phyloP scores from a whole-genome alignment of 768 basidiomycete species.

The Mrakia gelida region DNA sequence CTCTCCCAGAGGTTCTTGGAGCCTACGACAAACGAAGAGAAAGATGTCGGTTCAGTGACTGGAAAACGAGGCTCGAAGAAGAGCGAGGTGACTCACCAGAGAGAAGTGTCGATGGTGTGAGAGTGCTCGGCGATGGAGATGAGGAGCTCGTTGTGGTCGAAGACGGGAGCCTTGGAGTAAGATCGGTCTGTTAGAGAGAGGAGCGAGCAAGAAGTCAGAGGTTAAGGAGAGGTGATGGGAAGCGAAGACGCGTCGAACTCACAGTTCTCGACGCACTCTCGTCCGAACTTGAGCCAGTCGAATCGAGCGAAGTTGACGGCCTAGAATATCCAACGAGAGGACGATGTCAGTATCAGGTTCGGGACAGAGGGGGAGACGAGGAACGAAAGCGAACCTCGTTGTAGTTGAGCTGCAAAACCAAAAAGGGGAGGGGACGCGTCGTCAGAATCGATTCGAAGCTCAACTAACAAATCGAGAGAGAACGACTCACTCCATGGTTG shows the following conservation, averaged over 20 bases:
- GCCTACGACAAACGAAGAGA: slow-evolving; percentile 57
- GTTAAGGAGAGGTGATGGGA: neutral
- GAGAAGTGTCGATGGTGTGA: slow-evolving; percentile 80
- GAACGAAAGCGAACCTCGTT: slow-evolving; percentile 57
- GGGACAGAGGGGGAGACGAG: neutral
- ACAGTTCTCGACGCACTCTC: slow-evolving; percentile 72
- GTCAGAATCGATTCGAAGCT: neutral
- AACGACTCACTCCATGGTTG: slow-evolving; percentile 84
- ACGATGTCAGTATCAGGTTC: neutral
- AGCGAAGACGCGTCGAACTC: neutral
- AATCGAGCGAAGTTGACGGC: slow-evolving; percentile 97
- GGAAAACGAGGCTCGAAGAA: neutral
- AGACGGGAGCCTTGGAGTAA: slow-evolving; percentile 88
- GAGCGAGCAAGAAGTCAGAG: neutral
- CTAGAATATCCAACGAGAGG: slow-evolving; percentile 16
- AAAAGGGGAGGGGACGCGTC: neutral
- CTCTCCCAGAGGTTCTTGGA: slow-evolving; percentile 73
- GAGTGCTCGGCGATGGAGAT: slow-evolving; percentile 98
- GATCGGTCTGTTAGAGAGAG: slow-evolving; percentile 59
- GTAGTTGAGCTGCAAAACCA: slow-evolving; percentile 76
- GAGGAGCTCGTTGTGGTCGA: slow-evolving; percentile 95
- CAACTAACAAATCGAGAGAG: neutral
- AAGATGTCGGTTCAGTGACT: neutral
- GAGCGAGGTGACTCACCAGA: slow-evolving; percentile 61
- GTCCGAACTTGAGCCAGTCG: slow-evolving; percentile 84